Conservation (phyloP, 2,329 filamentous ascomycete genomes). For the Aureobasidium sp. region DNA sequence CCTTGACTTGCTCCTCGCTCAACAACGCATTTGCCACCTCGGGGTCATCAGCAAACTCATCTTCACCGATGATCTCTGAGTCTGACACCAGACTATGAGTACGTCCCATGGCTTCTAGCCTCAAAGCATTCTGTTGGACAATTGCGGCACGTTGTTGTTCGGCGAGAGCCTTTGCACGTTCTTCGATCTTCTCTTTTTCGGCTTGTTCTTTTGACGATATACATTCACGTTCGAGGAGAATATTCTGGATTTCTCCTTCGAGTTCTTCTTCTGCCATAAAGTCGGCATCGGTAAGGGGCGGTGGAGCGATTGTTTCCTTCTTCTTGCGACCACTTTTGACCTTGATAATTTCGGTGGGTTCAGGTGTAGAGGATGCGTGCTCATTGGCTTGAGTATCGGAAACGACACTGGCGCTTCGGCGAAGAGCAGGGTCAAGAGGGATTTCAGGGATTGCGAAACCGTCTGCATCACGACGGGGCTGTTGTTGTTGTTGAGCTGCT, state of each 20-base stretch:
- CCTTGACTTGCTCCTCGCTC: slow-evolving; percentile 60
- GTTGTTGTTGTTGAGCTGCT: slow-evolving; percentile 9
- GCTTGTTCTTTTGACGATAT: slow-evolving; percentile 23
- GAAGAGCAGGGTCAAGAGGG: slow-evolving; percentile 19
- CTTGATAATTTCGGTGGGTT: background rate
- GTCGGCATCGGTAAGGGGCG: slow-evolving; percentile 35
- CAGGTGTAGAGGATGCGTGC: slow-evolving; percentile 14
- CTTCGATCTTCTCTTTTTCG: slow-evolving; percentile 21
- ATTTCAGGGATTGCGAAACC: slow-evolving; percentile 33
- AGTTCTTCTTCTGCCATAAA: slow-evolving; percentile 39
- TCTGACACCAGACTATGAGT: slow-evolving; percentile 19
- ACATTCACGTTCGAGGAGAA: slow-evolving; percentile 22
- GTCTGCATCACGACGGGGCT: slow-evolving; percentile 30
- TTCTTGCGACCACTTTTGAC: slow-evolving; percentile 4
- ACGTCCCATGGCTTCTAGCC: slow-evolving; percentile 40
- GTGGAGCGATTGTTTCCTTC: slow-evolving; percentile 18
- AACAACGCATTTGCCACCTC: slow-evolving; percentile 79
- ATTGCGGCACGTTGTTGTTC: slow-evolving; percentile 21
- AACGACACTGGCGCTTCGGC: slow-evolving; percentile 15
- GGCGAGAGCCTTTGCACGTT: slow-evolving; percentile 21
- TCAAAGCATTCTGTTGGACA: slow-evolving; percentile 41
- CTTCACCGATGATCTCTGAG: slow-evolving; percentile 57
- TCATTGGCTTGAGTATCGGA: slow-evolving; percentile 18
- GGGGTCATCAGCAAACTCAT: slow-evolving; percentile 82
- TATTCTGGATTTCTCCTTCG: slow-evolving; percentile 35